Conservation (phyloP, 2,329 filamentous ascomycete genomes). For the Aspergillus pseudoglaucus region DNA sequence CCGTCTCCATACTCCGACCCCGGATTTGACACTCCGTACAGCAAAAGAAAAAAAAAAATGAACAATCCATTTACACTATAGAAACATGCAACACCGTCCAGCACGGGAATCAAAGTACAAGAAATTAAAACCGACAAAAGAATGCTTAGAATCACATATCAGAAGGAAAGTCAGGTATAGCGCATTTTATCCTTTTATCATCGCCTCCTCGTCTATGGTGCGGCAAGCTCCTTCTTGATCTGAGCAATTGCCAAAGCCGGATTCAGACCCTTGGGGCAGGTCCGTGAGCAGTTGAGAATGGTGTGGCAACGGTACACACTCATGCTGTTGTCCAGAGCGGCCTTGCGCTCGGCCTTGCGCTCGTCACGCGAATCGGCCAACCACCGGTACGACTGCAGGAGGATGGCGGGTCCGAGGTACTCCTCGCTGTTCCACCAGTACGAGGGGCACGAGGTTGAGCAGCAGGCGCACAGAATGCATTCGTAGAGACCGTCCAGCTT, state of each 20-base stretch:
- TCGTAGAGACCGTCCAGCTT: conserved; percentile 98
- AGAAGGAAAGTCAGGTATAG: background rate
- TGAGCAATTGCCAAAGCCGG: conserved; percentile 90
- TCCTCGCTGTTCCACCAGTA: conserved; percentile 99
- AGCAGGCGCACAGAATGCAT: conserved; percentile 99
- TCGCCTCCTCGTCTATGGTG: conserved; percentile 16
- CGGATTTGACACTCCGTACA: too few relatives aligned
- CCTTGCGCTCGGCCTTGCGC: conserved; percentile 78
- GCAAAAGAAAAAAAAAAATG: background rate
- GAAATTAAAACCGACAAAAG: conserved; percentile 9
- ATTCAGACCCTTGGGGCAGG: conserved; percentile 97
- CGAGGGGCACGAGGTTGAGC: conserved; percentile 97
- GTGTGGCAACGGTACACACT: conserved; percentile 98
- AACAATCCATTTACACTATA: conserved; percentile 22
- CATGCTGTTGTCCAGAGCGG: conserved; percentile 95
- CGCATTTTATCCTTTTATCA: background rate
- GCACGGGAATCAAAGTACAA: conserved; percentile 8
- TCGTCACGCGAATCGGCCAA: conserved; percentile 91
- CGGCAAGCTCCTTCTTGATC: conserved; percentile 95
- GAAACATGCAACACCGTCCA: conserved; percentile 18
- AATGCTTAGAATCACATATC: conserved; percentile 1
- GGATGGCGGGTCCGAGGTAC: conserved; percentile 93
- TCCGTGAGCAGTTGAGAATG: conserved; percentile 96
- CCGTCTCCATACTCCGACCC: too few relatives aligned
- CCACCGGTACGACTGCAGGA: conserved; percentile 98